These are phyloP conservation scores for Pichia eremophila DNA, from an alignment of 805 yeast genomes.

Conservation along the genomic window DNA sequence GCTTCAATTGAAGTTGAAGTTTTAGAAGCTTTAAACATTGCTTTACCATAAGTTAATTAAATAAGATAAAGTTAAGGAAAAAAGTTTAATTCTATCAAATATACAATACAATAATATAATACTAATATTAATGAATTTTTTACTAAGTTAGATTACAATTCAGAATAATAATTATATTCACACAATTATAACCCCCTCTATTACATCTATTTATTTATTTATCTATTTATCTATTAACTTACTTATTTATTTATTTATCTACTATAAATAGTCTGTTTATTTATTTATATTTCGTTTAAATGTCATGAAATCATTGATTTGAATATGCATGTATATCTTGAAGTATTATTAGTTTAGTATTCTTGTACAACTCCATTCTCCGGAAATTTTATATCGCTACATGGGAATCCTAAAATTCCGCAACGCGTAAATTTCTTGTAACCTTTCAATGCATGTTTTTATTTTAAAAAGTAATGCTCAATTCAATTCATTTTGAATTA, in stretches of 20 bases:
- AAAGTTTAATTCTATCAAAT: background rate
- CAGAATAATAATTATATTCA: background rate
- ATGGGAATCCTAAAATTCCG: background rate
- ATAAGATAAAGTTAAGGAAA: background rate
- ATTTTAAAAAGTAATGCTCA: background rate
- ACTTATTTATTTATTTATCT: constrained; percentile 1
- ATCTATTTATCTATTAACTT: constrained; percentile 1
- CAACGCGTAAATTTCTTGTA: background rate
- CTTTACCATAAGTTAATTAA: constrained; percentile 28
- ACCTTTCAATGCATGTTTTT: background rate
- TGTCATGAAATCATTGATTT: background rate
- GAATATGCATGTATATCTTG: too few relatives aligned
- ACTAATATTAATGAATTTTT: background rate
- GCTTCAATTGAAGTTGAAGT: constrained; percentile 95
- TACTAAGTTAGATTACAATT: background rate
- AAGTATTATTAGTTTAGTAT: too few relatives aligned
- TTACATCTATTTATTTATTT: constrained; percentile 8
- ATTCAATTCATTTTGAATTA: too few relatives aligned
- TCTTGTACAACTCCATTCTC: background rate
- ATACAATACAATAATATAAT: background rate
- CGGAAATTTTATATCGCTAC: too few relatives aligned
- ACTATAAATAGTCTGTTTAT: background rate
- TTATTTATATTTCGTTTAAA: background rate
- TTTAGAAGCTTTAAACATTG: constrained; percentile 82
- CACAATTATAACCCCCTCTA: background rate